Conservation (phyloP, 306 rosid genomes). For the Fagus sylvatica region DNA sequence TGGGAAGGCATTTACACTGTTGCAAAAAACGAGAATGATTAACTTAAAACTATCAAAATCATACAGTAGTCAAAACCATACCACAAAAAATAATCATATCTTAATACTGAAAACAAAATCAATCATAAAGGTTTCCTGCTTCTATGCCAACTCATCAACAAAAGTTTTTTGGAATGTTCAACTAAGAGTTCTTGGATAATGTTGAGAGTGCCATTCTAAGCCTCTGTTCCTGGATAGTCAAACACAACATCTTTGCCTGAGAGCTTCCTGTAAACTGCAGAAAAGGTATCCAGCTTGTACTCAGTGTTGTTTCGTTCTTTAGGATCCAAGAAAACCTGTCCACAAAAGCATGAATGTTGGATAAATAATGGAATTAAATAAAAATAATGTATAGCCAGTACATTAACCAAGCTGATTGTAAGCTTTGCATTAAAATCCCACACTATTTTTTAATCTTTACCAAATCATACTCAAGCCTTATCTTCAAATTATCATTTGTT, state of each 20-base stretch:
- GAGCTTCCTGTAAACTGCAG: constrained; percentile 82
- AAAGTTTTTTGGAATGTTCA: neutral
- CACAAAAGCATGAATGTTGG: neutral
- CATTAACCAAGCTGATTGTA: neutral
- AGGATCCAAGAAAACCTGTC: constrained; percentile 79
- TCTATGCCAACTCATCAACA: constrained; percentile 4
- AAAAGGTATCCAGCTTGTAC: constrained; percentile 78
- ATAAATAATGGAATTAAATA: neutral
- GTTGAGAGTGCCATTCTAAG: constrained; percentile 32
- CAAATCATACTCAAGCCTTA: neutral
- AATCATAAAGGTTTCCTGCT: neutral
- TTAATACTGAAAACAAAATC: neutral
- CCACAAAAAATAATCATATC: neutral
- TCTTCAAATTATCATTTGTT: neutral
- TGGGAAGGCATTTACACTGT: neutral
- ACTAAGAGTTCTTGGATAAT: neutral
- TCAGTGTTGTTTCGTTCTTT: constrained; percentile 82
- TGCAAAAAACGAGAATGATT: neutral
- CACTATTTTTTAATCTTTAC: neutral
- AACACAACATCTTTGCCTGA: constrained; percentile 88
- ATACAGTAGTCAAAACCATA: neutral
- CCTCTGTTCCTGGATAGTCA: constrained; percentile 72
- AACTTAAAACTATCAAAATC: neutral
- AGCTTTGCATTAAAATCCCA: neutral
- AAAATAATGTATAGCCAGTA: neutral